These are phyloP conservation scores for Arachis stenosperma DNA, from an alignment of 306 rosid genomes.

Conservation along the genomic window DNA sequence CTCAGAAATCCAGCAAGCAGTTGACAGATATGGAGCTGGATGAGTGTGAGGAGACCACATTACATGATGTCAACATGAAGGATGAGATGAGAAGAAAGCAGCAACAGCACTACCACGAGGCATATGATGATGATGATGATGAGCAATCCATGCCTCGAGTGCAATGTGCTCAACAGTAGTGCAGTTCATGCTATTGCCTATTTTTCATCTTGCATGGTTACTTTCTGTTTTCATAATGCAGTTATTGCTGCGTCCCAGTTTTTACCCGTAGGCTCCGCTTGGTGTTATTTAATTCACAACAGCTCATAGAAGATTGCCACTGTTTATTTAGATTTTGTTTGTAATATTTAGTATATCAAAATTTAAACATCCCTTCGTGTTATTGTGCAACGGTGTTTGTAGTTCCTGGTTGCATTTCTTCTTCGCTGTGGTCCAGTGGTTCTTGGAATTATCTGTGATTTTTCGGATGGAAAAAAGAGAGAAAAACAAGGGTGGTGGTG, in stretches of 20 bases:
- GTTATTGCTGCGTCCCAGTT: conserved; percentile 34
- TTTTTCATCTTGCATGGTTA: conserved; percentile 19
- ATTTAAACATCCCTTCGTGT: conserved; percentile 21
- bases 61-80: conserved; percentile 67
- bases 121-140: conserved; percentile 68
- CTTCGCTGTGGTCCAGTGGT: not conserved
- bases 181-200: conserved; percentile 17
- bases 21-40: conserved; percentile 64
- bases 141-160: conserved; percentile 54
- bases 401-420: not conserved
- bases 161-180: conserved; percentile 78
- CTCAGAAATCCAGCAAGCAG: conserved; percentile 46
- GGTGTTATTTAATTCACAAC: conserved; percentile 17
- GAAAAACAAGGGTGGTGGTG: no score
- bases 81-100: conserved; percentile 66
- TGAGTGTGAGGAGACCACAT: conserved; percentile 65
- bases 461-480: not conserved
- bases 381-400: not conserved
- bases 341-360: conserved; percentile 33
- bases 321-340: conserved; percentile 23
- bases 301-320: conserved; percentile 11
- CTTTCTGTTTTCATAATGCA: conserved; percentile 42
- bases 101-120: conserved; percentile 56
- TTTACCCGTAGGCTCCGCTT: conserved; percentile 31
- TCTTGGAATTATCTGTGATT: no score